Evolutionary conservation across 257 asterid genomes (phyloP).

Genomic region (Fraxinus americana): DNA sequence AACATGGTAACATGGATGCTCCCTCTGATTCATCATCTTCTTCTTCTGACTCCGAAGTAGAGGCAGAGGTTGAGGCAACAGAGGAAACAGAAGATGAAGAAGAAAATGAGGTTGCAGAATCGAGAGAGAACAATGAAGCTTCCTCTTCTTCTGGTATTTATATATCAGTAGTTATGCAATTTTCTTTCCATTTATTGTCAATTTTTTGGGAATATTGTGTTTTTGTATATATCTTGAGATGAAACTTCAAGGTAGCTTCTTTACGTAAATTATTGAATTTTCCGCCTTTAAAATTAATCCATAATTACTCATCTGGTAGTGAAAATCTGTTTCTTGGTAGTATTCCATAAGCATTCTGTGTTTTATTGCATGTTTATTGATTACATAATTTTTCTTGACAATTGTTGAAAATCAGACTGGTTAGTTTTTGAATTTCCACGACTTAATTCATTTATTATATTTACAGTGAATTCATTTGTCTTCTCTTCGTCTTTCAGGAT

Average conservation of each 20-base stretch:
- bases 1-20: constrained; percentile 71
- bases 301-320: neutral
- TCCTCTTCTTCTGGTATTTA: constrained; percentile 55
- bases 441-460: constrained; percentile 7
- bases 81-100: constrained; percentile 57
- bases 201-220: neutral
- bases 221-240: constrained; percentile 1
- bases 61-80: constrained; percentile 41
- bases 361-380: neutral
- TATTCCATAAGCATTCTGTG: neutral
- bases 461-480: constrained; percentile 8
- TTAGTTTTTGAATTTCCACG: neutral
- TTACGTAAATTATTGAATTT: neutral
- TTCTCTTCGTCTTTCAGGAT: constrained; percentile 55
- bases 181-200: neutral
- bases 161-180: neutral
- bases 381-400: neutral
- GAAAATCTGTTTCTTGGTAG: neutral
- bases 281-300: neutral
- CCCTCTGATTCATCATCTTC: constrained; percentile 78
- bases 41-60: constrained; percentile 65
- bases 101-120: constrained; percentile 33
- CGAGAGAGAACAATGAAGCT: constrained; percentile 42
- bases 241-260: neutral
- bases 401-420: constrained; percentile 4